Evolutionary conservation across 441 rosid species (phyloP).

Genomic region (Syzygium syzygioides): DNA sequence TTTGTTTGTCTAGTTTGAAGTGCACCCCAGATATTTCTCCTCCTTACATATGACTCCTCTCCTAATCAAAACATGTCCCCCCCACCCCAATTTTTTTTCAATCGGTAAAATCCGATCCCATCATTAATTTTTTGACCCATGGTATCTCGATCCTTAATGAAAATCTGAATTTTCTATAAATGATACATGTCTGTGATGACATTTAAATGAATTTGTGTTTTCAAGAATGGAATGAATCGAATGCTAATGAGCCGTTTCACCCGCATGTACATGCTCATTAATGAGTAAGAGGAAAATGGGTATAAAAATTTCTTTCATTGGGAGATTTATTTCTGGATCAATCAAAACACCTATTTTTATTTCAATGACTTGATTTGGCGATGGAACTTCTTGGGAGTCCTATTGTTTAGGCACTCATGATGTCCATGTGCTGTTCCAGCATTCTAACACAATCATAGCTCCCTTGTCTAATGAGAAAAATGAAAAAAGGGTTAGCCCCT

Average conservation of each 20-base stretch:
- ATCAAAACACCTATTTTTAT: not conserved
- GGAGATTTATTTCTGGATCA: not conserved
- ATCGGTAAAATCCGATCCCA: fast-evolving
- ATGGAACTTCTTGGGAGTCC: not conserved
- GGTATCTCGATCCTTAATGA: not conserved
- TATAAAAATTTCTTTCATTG: not conserved
- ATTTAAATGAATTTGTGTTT: not conserved
- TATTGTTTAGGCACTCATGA: slow-evolving; percentile 23
- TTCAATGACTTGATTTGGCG: slow-evolving; percentile 1
- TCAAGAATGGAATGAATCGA: not conserved
- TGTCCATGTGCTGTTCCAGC: slow-evolving; percentile 64
- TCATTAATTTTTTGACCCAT: not conserved
- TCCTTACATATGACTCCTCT: not conserved
- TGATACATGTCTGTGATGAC: not conserved
- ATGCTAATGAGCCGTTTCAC: not conserved
- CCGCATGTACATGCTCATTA: not conserved
- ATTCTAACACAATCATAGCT: slow-evolving; percentile 33
- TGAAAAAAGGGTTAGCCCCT: not conserved
- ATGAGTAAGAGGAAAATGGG: not conserved
- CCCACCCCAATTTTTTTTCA: not conserved
- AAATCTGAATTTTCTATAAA: not conserved
- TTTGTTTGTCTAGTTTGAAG: not conserved
- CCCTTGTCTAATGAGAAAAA: slow-evolving; percentile 21
- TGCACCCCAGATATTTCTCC: not conserved
- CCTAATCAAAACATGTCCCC: not conserved